These are phyloP conservation scores for Botryosphaeria agaves DNA, from an alignment of 2,329 filamentous ascomycete species.

Conservation along the genomic window DNA sequence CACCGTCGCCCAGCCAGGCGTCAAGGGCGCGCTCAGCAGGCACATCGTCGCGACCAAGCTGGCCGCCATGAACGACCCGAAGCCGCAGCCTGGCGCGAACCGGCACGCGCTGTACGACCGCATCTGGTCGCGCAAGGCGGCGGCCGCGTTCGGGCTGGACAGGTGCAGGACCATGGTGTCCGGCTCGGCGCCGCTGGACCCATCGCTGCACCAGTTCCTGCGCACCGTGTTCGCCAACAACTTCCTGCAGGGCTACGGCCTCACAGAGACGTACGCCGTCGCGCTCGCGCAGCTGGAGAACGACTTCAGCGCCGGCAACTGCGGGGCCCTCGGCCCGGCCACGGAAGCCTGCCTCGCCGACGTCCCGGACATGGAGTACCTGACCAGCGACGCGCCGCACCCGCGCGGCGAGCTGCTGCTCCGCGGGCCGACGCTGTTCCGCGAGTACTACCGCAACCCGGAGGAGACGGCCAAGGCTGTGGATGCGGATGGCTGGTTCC, in stretches of 20 bases:
- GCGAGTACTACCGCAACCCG: constrained; percentile 76
- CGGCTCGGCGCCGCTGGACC: constrained; percentile 82
- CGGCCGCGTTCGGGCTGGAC: constrained; percentile 66
- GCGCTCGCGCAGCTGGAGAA: constrained; percentile 49
- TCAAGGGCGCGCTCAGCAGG: constrained; percentile 67
- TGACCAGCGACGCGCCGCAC: constrained; percentile 68
- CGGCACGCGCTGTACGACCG: constrained; percentile 64
- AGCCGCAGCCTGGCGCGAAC: constrained; percentile 52
- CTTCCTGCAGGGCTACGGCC: constrained; percentile 76
- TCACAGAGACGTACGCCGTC: constrained; percentile 84
- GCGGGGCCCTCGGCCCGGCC: constrained; percentile 51
- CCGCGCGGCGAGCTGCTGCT: constrained; percentile 82
- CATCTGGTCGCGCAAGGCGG: constrained; percentile 82
- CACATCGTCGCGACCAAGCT: constrained; percentile 68
- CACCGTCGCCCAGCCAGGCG: constrained; percentile 61
- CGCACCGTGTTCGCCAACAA: constrained; percentile 64
- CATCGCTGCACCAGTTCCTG: constrained; percentile 74
- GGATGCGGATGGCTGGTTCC: constrained; percentile 89
- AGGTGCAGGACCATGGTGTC: constrained; percentile 58
- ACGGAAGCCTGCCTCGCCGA: constrained; percentile 68
- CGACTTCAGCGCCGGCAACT: constrained; percentile 66
- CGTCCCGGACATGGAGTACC: constrained; percentile 89
- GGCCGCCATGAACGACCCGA: constrained; percentile 53
- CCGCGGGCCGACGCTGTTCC: constrained; percentile 64
- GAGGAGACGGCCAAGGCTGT: constrained; percentile 74